Conservation (phyloP, 176 grass and related monocot species). For the Neostapfia colusana region DNA sequence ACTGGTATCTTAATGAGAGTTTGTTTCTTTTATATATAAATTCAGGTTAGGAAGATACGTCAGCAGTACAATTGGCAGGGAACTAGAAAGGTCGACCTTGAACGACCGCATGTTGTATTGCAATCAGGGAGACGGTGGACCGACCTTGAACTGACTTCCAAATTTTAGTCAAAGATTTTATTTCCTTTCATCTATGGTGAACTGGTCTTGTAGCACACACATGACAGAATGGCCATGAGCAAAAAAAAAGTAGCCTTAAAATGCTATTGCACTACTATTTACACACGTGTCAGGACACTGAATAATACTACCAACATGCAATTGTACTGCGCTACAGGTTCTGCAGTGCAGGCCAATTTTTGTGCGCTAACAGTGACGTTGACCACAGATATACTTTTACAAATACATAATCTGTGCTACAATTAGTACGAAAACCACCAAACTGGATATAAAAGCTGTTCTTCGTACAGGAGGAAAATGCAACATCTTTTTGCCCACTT, state of each 20-base stretch:
- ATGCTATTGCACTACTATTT: slow-evolving; percentile 14
- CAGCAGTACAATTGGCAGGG: not conserved
- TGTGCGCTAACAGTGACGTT: slow-evolving; percentile 2
- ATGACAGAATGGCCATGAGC: not conserved
- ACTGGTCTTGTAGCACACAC: not conserved
- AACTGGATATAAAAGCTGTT: slow-evolving; percentile 39
- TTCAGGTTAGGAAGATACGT: slow-evolving; percentile 5
- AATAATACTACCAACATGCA: slow-evolving; percentile 21
- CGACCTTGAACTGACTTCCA: not conserved
- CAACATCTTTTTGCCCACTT: not conserved
- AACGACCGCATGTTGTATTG: not conserved
- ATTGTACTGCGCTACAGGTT: slow-evolving; percentile 26
- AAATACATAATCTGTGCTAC: slow-evolving; percentile 40
- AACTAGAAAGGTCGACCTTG: not conserved
- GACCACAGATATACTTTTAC: slow-evolving; percentile 28
- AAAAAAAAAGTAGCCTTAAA: not conserved
- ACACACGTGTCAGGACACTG: slow-evolving; percentile 15
- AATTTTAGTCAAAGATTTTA: not conserved
- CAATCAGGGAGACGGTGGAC: not conserved
- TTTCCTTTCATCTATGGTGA: not conserved
- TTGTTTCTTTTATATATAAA: not conserved
- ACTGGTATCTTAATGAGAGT: not conserved
- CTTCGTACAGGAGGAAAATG: slow-evolving; percentile 34
- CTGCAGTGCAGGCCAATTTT: slow-evolving; percentile 2
- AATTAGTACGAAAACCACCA: slow-evolving; percentile 33